Evolutionary conservation across 2,329 filamentous ascomycete species (phyloP).

Genomic region (Fonsecaea multimorphosa): DNA sequence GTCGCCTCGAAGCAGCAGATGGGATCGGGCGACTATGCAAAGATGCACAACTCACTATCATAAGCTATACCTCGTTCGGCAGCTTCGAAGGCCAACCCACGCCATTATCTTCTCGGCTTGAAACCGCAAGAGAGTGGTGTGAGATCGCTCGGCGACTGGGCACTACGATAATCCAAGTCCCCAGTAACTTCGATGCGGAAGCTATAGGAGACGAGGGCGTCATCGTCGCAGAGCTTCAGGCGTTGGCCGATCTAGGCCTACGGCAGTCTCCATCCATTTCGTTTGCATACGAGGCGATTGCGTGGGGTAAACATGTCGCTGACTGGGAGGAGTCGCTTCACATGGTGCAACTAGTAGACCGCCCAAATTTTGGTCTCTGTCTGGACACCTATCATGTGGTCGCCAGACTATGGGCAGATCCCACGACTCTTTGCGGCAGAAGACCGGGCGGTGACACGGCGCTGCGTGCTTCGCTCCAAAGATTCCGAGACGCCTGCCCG

Average conservation of each 20-base stretch:
- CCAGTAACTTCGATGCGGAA: constrained; percentile 41
- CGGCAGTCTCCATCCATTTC: background rate
- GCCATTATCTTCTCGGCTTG: constrained; percentile 42
- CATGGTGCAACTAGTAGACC: constrained; percentile 41
- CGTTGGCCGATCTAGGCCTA: constrained; percentile 42
- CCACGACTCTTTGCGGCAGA: constrained; percentile 38
- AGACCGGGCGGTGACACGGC: constrained; percentile 16
- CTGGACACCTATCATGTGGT: constrained; percentile 48
- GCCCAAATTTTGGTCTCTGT: constrained; percentile 48
- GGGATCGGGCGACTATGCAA: constrained; percentile 59
- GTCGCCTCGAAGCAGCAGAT: constrained; percentile 64
- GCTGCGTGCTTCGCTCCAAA: constrained; percentile 36
- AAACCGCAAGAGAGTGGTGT: constrained; percentile 44
- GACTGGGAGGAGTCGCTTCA: constrained; percentile 46
- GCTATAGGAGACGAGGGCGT: constrained; percentile 41
- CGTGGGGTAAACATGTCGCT: constrained; percentile 44
- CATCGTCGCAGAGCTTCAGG: constrained; percentile 43
- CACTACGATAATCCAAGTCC: constrained; percentile 45
- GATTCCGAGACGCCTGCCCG: constrained; percentile 29
- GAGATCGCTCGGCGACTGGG: constrained; percentile 37
- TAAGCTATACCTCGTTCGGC: constrained; percentile 46
- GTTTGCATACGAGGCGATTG: constrained; percentile 46
- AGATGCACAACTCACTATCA: constrained; percentile 43
- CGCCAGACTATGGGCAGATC: constrained; percentile 45
- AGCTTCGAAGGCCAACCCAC: constrained; percentile 46